Conservation (phyloP, 495 filamentous ascomycete genomes). For the Hypoxylon fuscum region DNA sequence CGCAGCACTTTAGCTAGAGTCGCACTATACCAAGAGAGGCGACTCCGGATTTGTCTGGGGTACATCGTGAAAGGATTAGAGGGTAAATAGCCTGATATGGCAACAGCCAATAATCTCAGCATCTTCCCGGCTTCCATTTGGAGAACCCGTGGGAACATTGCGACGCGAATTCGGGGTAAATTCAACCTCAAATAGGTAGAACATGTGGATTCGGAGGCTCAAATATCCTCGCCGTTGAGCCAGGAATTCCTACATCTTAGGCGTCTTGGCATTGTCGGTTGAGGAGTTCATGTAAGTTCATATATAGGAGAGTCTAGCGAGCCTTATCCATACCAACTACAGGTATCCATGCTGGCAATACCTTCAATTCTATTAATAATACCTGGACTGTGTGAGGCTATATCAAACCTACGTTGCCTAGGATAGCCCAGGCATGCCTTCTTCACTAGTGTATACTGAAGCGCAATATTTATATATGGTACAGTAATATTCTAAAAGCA, state of each 20-base stretch:
- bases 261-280: conserved; percentile 30
- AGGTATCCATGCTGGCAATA: conserved; percentile 3
- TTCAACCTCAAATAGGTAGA: conserved; percentile 19
- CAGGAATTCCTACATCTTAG: conserved; percentile 29
- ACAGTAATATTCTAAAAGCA: no score
- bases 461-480: no score
- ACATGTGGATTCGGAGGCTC: conserved; percentile 33
- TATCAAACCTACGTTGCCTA: no score
- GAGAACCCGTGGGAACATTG: conserved; percentile 11
- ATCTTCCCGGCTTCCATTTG: conserved; percentile 25
- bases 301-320: conserved; percentile 25
- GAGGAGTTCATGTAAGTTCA: conserved; percentile 34
- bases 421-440: no score
- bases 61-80: conserved; percentile 24
- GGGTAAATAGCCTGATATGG: conserved; percentile 40
- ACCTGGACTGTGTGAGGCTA: no score
- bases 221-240: conserved; percentile 33
- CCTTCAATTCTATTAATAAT: no score
- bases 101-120: conserved; percentile 32
- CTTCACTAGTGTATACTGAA: no score
- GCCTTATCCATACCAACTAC: conserved; percentile 15
- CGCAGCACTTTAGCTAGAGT: conserved; percentile 18
- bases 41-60: conserved; percentile 38
- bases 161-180: conserved; percentile 35
- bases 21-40: conserved; percentile 41